Conservation (phyloP, 805 yeast species). For the Metschnikowia anglica region DNA sequence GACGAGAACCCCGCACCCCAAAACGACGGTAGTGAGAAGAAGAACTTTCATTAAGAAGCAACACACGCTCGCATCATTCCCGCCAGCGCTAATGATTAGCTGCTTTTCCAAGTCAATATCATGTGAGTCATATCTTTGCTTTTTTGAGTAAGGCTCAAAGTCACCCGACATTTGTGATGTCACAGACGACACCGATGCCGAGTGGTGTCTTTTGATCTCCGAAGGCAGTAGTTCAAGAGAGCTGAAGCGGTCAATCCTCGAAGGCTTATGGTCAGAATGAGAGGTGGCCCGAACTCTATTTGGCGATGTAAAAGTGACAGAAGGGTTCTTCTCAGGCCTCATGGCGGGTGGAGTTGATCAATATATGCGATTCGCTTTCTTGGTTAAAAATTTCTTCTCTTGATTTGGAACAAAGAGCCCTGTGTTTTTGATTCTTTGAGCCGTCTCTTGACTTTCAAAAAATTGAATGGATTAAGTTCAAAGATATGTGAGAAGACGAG, state of each 20-base stretch:
- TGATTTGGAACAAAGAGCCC: no score
- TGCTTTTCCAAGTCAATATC: constrained; percentile 38
- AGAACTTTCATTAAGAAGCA: constrained; percentile 33
- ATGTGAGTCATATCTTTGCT: constrained; percentile 6
- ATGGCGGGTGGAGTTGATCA: neutral
- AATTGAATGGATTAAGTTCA: no score
- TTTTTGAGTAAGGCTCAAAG: neutral
- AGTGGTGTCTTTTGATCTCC: constrained; percentile 25
- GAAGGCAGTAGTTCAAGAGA: constrained; percentile 2
- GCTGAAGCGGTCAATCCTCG: constrained; percentile 5
- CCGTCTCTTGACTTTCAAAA: no score
- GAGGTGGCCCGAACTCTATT: constrained; percentile 10
- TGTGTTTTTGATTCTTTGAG: no score
- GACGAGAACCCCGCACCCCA: constrained; percentile 36
- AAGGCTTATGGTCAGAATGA: constrained; percentile 1
- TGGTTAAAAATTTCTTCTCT: neutral
- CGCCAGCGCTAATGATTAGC: constrained; percentile 37
- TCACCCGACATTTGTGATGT: constrained; percentile 17
- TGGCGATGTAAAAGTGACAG: constrained; percentile 5
- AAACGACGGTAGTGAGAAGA: constrained; percentile 29
- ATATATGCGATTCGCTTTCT: neutral
- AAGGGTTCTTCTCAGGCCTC: neutral
- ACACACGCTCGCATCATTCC: constrained; percentile 33
- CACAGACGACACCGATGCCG: constrained; percentile 26
- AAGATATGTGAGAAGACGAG: no score